Percentiles rank a stretch among this genome's conserved stretches.
Evolutionary conservation across 129 eudicot genomes (phyloP).

Genomic region (Daucus carota): DNA sequence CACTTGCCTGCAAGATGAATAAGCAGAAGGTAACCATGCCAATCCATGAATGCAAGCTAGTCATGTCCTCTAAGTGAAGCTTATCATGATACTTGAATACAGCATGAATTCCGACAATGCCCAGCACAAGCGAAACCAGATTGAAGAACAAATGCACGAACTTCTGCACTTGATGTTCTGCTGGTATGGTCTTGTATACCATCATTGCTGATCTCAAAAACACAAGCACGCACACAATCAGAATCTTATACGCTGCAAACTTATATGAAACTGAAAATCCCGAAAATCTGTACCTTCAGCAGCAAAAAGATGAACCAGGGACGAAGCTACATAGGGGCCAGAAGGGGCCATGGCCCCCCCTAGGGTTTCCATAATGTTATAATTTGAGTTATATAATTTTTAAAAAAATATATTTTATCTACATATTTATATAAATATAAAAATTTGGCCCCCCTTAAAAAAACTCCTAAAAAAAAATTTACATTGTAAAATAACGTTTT

Average conservation of each 20-base stretch:
- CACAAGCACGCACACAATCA: neutral
- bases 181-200: conserved; percentile 80
- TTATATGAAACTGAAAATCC: neutral
- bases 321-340: no score
- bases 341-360: no score
- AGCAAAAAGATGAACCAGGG: no score
- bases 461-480: no score
- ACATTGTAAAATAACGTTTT: no score
- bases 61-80: conserved; percentile 37
- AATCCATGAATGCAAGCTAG: conserved; percentile 92
- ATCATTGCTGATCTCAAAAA: conserved; percentile 56
- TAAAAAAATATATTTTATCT: no score
- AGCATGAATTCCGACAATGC: conserved; percentile 83
- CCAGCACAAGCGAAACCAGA: conserved; percentile 55
- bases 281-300: conserved; percentile 79
- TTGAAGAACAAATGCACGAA: conserved; percentile 49
- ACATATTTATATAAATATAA: no score
- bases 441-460: no score
- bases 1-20: conserved; percentile 67
- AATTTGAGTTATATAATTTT: no score
- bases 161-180: conserved; percentile 39
- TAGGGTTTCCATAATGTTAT: no score
- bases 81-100: conserved; percentile 67
- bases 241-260: neutral
- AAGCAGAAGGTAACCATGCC: conserved; percentile 78